Evolutionary conservation across 2,329 filamentous ascomycete species (phyloP).

Genomic region (Colletotrichum chlorophyti): DNA sequence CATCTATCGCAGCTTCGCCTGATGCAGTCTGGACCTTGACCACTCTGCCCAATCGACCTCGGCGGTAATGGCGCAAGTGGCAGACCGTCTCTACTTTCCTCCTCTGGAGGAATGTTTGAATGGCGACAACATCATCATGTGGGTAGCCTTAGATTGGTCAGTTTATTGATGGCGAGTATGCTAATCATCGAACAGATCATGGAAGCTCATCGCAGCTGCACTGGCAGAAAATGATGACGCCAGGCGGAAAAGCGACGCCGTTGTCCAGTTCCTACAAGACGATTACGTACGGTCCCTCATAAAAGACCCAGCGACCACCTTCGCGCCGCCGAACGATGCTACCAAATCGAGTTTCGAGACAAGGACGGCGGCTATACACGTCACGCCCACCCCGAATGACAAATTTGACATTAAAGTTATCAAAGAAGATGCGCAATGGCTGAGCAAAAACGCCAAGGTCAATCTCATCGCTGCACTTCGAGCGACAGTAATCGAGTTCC

Average conservation of each 20-base stretch:
- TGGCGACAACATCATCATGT: constrained; percentile 83
- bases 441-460: constrained; percentile 78
- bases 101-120: constrained; percentile 85
- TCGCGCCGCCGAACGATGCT: constrained; percentile 65
- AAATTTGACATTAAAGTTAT: constrained; percentile 79
- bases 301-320: constrained; percentile 72
- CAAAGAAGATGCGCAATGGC: constrained; percentile 85
- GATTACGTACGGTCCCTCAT: constrained; percentile 73
- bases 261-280: constrained; percentile 76
- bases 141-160: constrained; percentile 45
- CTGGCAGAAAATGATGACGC: constrained; percentile 63
- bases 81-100: constrained; percentile 79
- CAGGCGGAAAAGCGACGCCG: constrained; percentile 57
- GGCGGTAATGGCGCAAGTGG: constrained; percentile 73
- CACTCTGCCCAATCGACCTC: constrained; percentile 34
- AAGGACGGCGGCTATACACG: constrained; percentile 86
- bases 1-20: constrained; percentile 35
- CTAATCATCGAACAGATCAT: constrained; percentile 55
- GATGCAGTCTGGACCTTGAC: constrained; percentile 28
- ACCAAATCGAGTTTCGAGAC: constrained; percentile 79
- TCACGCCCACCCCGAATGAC: constrained; percentile 70
- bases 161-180: constrained; percentile 8
- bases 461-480: constrained; percentile 85
- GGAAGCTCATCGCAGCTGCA: constrained; percentile 65
- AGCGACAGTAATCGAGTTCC: constrained; percentile 82